These are phyloP conservation scores for Curvularia hawaiiensis DNA, from an alignment of 2,329 filamentous ascomycete species.

Conservation along the genomic window DNA sequence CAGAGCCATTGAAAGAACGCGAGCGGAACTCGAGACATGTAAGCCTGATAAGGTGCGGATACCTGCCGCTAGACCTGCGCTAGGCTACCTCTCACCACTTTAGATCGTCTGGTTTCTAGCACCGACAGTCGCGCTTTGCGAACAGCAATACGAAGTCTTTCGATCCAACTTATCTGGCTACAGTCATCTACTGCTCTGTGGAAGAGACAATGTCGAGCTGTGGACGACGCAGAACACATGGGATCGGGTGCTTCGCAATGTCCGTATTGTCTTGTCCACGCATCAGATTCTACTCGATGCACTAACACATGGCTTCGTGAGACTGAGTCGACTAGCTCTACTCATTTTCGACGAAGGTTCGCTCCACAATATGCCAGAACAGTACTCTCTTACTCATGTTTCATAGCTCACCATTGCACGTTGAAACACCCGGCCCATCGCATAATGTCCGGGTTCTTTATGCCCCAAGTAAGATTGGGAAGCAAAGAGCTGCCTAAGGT, in stretches of 20 bases:
- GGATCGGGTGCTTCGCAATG: conserved; percentile 67
- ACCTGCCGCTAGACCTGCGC: neutral
- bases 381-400: conserved; percentile 7
- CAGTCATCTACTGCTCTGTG: conserved; percentile 67
- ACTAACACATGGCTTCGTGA: conserved; percentile 74
- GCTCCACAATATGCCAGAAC: neutral
- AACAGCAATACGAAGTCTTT: conserved; percentile 51
- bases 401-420: conserved; percentile 73
- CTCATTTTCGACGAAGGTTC: conserved; percentile 82
- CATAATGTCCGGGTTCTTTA: conserved; percentile 78
- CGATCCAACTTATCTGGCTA: conserved; percentile 51
- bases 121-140: conserved; percentile 53
- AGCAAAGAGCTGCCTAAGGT: conserved; percentile 63
- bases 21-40: conserved; percentile 49
- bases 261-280: conserved; percentile 78
- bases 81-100: conserved; percentile 11
- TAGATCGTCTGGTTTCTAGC: conserved; percentile 55
- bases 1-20: conserved; percentile 52
- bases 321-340: conserved; percentile 66
- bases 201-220: conserved; percentile 70
- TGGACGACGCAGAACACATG: conserved; percentile 74
- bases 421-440: conserved; percentile 66
- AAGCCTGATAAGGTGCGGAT: conserved; percentile 42
- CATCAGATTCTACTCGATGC: conserved; percentile 77
- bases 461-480: conserved; percentile 48